Percentiles rank a stretch among this genome's conserved stretches.
phyloP scores from a whole-genome alignment of 2,329 filamentous ascomycete species.

The Clarireedia hainanense region DNA sequence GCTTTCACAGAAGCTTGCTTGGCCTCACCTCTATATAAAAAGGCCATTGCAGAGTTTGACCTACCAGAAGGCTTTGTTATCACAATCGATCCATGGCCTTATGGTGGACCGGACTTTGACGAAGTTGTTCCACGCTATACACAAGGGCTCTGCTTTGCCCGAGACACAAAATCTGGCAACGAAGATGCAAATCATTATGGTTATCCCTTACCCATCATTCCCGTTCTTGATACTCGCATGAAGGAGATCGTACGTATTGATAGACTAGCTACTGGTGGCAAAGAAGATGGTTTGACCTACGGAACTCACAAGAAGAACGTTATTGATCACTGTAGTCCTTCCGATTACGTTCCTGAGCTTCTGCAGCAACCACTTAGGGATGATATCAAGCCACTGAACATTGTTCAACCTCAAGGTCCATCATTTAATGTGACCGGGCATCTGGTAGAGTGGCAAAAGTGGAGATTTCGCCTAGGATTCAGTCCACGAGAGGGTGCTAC shows the following conservation, averaged over 20 bases:
- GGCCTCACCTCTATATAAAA: conserved; percentile 43
- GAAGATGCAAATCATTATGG: conserved; percentile 30
- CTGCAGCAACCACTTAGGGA: conserved; percentile 29
- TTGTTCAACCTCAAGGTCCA: conserved; percentile 56
- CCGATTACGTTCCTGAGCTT: conserved; percentile 26
- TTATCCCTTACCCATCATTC: conserved; percentile 40
- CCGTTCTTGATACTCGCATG: conserved; percentile 40
- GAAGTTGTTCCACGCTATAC: conserved; percentile 43
- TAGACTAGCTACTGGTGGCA: conserved; percentile 33
- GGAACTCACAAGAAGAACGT: conserved; percentile 36
- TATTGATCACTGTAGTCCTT: conserved; percentile 28
- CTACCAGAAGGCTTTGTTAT: conserved; percentile 47
- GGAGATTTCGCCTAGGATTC: conserved; percentile 56
- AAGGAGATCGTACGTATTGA: conserved; percentile 42
- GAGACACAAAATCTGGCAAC: conserved; percentile 28
- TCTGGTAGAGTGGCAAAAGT: conserved; percentile 42
- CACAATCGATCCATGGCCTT: conserved; percentile 46
- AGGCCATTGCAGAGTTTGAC: conserved; percentile 42
- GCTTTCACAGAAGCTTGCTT: conserved; percentile 17
- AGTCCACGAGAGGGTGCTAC: conserved; percentile 53
- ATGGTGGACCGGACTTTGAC: conserved; percentile 42
- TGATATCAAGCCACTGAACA: conserved; percentile 35
- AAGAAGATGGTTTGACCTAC: conserved; percentile 34
- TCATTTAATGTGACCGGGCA: conserved; percentile 43
- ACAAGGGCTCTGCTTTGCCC: conserved; percentile 47